Percentiles rank a stretch among this genome's conserved stretches.
These are phyloP conservation scores for Vaccinium macrocarpon DNA, from an alignment of 148 eudicot species.

Conservation along the genomic window DNA sequence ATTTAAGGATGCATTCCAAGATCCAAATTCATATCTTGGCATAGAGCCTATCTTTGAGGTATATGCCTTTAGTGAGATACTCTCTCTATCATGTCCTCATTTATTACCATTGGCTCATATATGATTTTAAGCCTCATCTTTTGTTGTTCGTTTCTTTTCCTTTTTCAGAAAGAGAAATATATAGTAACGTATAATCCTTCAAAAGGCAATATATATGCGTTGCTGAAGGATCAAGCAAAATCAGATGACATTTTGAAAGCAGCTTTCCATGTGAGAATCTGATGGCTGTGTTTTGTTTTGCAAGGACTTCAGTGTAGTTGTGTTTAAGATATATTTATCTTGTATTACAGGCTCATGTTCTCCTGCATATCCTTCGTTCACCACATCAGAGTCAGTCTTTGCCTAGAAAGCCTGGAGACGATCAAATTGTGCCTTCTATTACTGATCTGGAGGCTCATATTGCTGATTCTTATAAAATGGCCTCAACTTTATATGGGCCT, in stretches of 20 bases:
- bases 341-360: conserved; percentile 78
- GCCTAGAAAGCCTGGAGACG: conserved; percentile 36
- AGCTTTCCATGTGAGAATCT: conserved; percentile 76
- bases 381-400: conserved; percentile 39
- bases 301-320: neutral
- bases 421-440: conserved; percentile 36
- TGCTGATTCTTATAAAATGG: conserved; percentile 77
- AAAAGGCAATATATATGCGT: conserved; percentile 82
- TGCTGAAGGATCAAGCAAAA: conserved; percentile 91
- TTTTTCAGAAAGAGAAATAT: conserved; percentile 70
- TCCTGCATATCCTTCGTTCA: conserved; percentile 64
- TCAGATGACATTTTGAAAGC: conserved; percentile 95
- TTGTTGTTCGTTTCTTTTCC: neutral
- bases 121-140: neutral
- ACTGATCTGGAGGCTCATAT: conserved; percentile 65
- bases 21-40: conserved; percentile 70
- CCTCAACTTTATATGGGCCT: conserved; percentile 69
- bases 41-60: conserved; percentile 92
- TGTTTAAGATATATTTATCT: conserved; percentile 16
- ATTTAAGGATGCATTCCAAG: conserved; percentile 94
- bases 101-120: neutral
- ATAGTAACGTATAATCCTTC: conserved; percentile 78
- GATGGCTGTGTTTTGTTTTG: conserved; percentile 12
- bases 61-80: conserved; percentile 8
- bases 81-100: neutral